Base-by-base conservation (phyloP, 192 early-diverging fungal genomes). In the Dimargaris cristalligena region DNA sequence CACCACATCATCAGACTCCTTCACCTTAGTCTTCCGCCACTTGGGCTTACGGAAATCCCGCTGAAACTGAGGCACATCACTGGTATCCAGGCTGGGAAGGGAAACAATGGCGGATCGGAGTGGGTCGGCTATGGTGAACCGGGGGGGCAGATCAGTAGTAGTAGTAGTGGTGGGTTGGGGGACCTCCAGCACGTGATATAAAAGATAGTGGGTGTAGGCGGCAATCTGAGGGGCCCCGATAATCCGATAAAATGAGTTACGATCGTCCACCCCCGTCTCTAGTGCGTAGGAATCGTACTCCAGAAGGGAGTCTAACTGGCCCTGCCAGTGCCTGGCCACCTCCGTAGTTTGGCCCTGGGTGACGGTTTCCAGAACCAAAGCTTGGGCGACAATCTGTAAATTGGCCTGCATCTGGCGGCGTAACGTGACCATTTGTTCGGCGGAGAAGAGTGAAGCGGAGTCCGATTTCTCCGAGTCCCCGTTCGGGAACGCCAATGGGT, bases 371-470 rank as follows among this genome's bases (percentile, higher is more conserved):
- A 77, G 60, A 18, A 73, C 56, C 49, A 71, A 67, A 25, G 75
- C 65, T 47, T 77, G 75, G n/a, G 64, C 66, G 32, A 70, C 73
- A 25, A 77, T 51, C 62, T 77, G 75, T 44, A 77, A 77, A 55
- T 77, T 77, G 47, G 66, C 63, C 48, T 65, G 14, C 61, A 70
- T 67, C 68, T 77, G 75, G 22, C 65, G 62, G 57, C 71, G 71
- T 44, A 77, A 64, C 62, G 68, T 65, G 26, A 49, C 57, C 65
- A 77, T 67, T 58, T 77, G 75, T 28, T 72, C 72, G 10, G 48
- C 44, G 10, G 62, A 66, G 29, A 77, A 77, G 59, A 77, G 45
- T 31, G 23, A 20, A 23, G 16, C 23, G 31, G 54, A 3, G 1
- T 29, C 38, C 38, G 6, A 16, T 6, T 6, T 41, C 8, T 6